phyloP scores from a whole-genome alignment of 2,329 filamentous ascomycete genomes.

The Bipolaris sorokiniana region DNA sequence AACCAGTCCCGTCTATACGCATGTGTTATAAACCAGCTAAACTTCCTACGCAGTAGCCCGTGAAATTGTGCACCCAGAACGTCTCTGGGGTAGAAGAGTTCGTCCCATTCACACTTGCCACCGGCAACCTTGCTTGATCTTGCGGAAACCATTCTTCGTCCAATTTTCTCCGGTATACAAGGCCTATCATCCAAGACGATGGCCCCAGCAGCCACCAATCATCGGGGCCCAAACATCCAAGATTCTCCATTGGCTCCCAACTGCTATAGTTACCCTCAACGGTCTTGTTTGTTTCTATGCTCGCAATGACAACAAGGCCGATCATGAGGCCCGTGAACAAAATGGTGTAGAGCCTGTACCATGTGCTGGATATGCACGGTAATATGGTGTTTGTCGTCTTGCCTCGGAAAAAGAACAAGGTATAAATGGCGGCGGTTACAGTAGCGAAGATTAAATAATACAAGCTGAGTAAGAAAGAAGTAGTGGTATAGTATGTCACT shows the following conservation, averaged over 20 bases:
- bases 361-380: constrained; percentile 15
- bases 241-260: neutral
- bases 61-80: neutral
- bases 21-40: too few relatives aligned
- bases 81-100: neutral
- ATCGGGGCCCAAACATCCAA: neutral
- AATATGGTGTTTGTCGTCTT: constrained; percentile 20
- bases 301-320: constrained; percentile 11
- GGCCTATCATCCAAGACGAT: too few relatives aligned
- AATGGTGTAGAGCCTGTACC: constrained; percentile 24
- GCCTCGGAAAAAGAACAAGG: constrained; percentile 10
- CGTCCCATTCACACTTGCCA: neutral
- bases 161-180: neutral
- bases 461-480: neutral
- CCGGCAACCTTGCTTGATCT: neutral
- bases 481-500: neutral
- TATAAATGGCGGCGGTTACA: neutral
- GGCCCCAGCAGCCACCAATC: neutral
- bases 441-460: neutral
- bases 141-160: neutral
- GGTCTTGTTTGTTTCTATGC: constrained; percentile 14
- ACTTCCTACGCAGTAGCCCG: neutral
- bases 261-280: neutral
- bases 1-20: too few relatives aligned
- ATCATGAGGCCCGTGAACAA: constrained; percentile 8